Base-by-base conservation (phyloP, 805 yeast species). In the Vanderwaltozyma yarrowii region DNA sequence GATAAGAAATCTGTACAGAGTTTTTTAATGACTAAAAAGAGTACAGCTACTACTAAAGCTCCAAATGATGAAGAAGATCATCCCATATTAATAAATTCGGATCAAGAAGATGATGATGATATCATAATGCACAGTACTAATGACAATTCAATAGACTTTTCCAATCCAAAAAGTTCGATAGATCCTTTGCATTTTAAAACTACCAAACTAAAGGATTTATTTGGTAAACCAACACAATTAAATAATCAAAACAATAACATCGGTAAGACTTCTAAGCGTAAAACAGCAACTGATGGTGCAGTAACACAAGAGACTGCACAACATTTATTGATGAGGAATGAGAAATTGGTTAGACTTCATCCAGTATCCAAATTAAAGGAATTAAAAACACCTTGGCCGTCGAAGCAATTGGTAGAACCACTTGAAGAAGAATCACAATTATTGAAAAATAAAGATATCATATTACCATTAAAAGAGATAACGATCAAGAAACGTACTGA, bases 141-240 rank as follows among this genome's bases (percentile, higher is more conserved):
- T n/a, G 33, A 35, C 12, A 24, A 24, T 12, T 37, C 43, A 17
- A 36, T 38, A 14, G 37, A 33, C 18, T 11, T 40, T 15, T 32
- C 37, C 16, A 30, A 43, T 18, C 29, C 44, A 1, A 45, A 36
- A 13, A 39, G 42, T 30, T 31, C 44, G 8, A 24, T 39, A 7
- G 36, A 36, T 13, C 52, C 54, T 2, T 21, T 41, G 1, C 46
- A 42, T 33, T 41, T 42, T 19, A 56, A 52, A 40, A 52, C 40
- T 26, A 49, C 59, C 1, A 45, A 45, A 12, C 40, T 56, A 12
- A 51, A 48, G 32, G 45, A 52, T 29, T 37, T 56, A 2, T 50
- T 56, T 27, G 37, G 36, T 4, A 45, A 39, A 24, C 47, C 23
- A 7, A 21, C 9, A 7, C 23, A 21, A 21, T 7, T 9, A 9